Base-by-base conservation (phyloP, 495 filamentous ascomycete species). In the Neohortaea acidophila region DNA sequence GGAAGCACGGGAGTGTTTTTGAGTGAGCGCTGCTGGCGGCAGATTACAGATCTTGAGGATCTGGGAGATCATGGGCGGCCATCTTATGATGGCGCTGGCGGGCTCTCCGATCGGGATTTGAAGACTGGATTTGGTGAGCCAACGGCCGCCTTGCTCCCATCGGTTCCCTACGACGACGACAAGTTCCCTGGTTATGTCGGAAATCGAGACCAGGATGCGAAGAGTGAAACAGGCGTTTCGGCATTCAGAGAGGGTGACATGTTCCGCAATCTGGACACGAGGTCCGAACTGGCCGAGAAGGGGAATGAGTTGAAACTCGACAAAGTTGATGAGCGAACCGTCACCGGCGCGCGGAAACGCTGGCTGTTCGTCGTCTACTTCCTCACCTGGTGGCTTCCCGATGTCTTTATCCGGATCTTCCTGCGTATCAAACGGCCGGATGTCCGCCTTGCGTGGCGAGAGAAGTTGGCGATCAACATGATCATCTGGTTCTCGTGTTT, bases 381-480 rank as follows among this genome's bases (percentile, higher is more conserved):
- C 14, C 60, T 97, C 35, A 96, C 89, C 2, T 97, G 73, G 58
- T 85, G 68, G 47, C 65, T 94, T 28, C 89, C 89, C 14, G 82
- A 93, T 56, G 81, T 94, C 49, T 50, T 77, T 30, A 83, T 94
- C 58, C 69, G 74, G 33, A 68, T 66, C 52, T 39, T 91, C 38
- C 86, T 86, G 12, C 70, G 82, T 12, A 94, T 94, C 78, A 74
- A 77, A 48, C 78, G 89, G 32, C 87, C 87, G 56, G 89, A 97
- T 53, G 73, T 97, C n/a, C 80, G 84, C 30, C 67, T 77, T 45
- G 89, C 89, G 2, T 97, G 89, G 89, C 72, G 89, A 43, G 89
- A 97, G 56, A 97, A 97, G 67, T 59, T 96, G 39, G 89, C 89
- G 23, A 99, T 99, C 69, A 99, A 99, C 65, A 59, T 96, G 47